Base-by-base conservation (phyloP, 2,329 filamentous ascomycete species). In the Aspergillus versicolor region DNA sequence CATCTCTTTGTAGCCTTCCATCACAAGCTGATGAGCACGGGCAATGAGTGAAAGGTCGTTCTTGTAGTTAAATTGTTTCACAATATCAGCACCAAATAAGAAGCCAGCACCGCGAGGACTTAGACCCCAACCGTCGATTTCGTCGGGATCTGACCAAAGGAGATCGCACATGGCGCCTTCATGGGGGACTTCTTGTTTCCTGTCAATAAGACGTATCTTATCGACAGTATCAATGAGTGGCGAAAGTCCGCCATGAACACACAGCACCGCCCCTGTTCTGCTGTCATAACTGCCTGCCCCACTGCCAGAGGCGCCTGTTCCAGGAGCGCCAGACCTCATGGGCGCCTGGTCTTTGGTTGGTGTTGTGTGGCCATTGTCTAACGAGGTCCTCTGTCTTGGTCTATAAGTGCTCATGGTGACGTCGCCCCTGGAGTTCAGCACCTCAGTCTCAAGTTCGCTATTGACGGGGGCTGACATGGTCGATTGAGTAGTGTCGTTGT, bases 1-100 rank as follows among this genome's bases (percentile, higher is more conserved):
- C 92, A 97, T 97, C 73, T 97, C 94, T 77, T 97, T 97, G 76
- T 97, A 99, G 0, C 94, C 94, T 73, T 99, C 94, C 94, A 97
- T 99, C 63, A 99, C 94, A 21, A 99, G 86, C 74, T 99, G 94
- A 72, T 99, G 94, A 1, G 94, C 94, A 54, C 94, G 86, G 17
- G 93, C 94, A 63, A 99, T 94, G 52, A 99, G 82, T 21, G 88
- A 91, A 27, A 99, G 83, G 70, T 96, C 91, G 73, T 99, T 99
- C 57, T 87, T 85, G 75, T 97, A 88, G 76, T 97, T 99, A 79
- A 99, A 99, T 63, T 88, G 87, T 68, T 94, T 95, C 68, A 97
- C 93, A 57, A 97, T 97, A 71, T 97, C 92, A 3, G 90, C 88
- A 51, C 94, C 94, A 65, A 99, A 99, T 12, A 97, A 81, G 78